Base-by-base conservation (phyloP, 768 basidiomycete genomes). In the Leccinum rimulosum region DNA sequence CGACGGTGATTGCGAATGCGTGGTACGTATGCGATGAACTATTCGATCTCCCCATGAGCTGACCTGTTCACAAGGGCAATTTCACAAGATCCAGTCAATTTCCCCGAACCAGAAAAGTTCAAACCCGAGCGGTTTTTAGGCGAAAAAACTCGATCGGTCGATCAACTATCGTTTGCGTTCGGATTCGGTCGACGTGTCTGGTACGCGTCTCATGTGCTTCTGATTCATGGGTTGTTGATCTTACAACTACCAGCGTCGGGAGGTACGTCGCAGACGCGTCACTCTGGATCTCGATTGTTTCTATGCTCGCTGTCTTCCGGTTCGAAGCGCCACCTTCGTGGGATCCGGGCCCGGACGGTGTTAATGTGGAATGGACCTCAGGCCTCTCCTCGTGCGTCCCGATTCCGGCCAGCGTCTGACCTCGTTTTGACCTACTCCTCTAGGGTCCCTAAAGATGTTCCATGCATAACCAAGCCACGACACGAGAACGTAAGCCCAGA, bases 141-240 rank as follows among this genome's bases (percentile, higher is more conserved):
- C 6, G 35, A 51, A 31, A 51, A 56, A 7, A 47, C 14, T 19
- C 40, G 17, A 14, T 30, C 52, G 3, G 45, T 53, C 15, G 65
- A 69, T 11, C 49, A 53, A 11, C 59, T 64, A 38, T 62, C 68
- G 10, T 70, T 71, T 43, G 61, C 52, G 1, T 70, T 69, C 50
- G 70, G 70, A 36, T 73, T 86, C 28, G 80, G 83, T 70, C 83
- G 84, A 54, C 55, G 80, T 54, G 17, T 59, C 36, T 66, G 64
- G 67, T 65, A 51, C 1, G 59, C 15, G 9, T 3, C 3, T n/a
- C 30, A 3, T 11, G 11, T 3, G 6, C 22, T 2, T 3, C 10
- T 12, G 6, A 10, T 3, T 43, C 28, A 11, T 48, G 28, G 30
- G 28, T 11, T 15, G 3, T 11, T 66, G 49, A 57, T 38, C 50